phyloP scores from a whole-genome alignment of 305 asterid species.

The Solanum hybrid region DNA sequence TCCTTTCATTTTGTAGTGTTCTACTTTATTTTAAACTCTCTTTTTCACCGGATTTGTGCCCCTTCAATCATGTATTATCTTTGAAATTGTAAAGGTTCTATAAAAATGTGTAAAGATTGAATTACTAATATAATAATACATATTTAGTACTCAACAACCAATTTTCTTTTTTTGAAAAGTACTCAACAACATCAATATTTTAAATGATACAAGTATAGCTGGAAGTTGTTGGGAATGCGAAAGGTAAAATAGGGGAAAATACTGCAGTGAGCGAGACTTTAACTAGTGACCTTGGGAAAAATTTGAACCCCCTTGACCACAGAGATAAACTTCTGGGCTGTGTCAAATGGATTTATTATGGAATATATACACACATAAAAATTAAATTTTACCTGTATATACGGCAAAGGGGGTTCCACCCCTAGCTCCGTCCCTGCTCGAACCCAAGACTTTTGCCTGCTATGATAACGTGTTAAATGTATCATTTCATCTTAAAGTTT shows the following conservation, averaged over 20 bases:
- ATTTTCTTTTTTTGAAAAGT: not conserved
- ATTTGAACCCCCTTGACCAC: not conserved
- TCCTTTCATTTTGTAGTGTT: not conserved
- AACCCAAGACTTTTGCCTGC: not conserved
- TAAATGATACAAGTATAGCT: not conserved
- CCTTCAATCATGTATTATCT: not conserved
- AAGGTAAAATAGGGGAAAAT: not conserved
- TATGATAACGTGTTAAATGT: not conserved
- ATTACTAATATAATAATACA: not conserved
- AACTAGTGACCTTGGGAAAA: not conserved
- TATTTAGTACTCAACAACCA: not conserved
- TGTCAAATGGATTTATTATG: not conserved
- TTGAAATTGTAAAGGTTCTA: not conserved
- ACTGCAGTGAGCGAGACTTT: not conserved
- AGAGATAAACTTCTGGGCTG: not conserved
- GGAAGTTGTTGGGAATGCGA: not conserved
- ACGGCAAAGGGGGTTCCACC: not conserved
- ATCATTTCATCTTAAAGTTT: not conserved
- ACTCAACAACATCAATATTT: not conserved
- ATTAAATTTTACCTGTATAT: not conserved
- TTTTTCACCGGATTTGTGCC: not conserved
- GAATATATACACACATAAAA: not conserved
- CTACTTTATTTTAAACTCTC: not conserved
- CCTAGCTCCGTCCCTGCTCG: not conserved
- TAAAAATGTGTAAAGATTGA: not conserved